phyloP scores from a whole-genome alignment of 2,329 filamentous ascomycete genomes.

The Zymoseptoria brevis region DNA sequence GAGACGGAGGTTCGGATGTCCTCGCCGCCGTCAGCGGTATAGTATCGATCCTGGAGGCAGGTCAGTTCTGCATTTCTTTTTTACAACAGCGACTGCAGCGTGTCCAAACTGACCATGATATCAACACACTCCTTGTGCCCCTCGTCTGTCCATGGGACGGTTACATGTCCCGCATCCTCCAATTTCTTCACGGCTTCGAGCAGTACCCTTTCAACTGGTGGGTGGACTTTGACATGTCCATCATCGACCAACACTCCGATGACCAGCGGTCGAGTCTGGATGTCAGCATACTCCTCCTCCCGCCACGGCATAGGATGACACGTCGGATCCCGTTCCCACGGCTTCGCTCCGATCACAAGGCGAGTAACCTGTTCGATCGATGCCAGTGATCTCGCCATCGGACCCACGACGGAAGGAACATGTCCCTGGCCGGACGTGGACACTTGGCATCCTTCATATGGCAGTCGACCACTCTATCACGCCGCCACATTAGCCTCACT shows the following conservation, averaged over 20 bases:
- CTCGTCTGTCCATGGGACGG: constrained; percentile 33
- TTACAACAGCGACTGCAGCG: not conserved
- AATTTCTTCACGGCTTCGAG: constrained; percentile 9
- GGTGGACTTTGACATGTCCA: constrained; percentile 21
- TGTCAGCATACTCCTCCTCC: constrained; percentile 19
- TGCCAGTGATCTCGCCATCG: constrained; percentile 46
- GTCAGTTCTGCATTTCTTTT: not conserved
- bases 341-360: constrained; percentile 26
- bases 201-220: constrained; percentile 16
- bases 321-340: constrained; percentile 37
- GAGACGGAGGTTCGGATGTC: constrained; percentile 51
- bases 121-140: constrained; percentile 49
- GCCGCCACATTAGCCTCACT: not conserved
- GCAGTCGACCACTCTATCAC: constrained; percentile 47
- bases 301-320: constrained; percentile 38
- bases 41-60: constrained; percentile 47
- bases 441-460: constrained; percentile 52
- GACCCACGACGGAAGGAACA: constrained; percentile 55
- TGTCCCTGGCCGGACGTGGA: constrained; percentile 58
- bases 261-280: constrained; percentile 11
- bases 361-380: constrained; percentile 41
- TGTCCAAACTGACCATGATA: constrained; percentile 39
- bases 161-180: constrained; percentile 34
- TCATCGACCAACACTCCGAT: constrained; percentile 22
- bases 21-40: constrained; percentile 55